Evolutionary conservation across 2,329 filamentous ascomycete species (phyloP).

Genomic region (Botrytis cinerea): DNA sequence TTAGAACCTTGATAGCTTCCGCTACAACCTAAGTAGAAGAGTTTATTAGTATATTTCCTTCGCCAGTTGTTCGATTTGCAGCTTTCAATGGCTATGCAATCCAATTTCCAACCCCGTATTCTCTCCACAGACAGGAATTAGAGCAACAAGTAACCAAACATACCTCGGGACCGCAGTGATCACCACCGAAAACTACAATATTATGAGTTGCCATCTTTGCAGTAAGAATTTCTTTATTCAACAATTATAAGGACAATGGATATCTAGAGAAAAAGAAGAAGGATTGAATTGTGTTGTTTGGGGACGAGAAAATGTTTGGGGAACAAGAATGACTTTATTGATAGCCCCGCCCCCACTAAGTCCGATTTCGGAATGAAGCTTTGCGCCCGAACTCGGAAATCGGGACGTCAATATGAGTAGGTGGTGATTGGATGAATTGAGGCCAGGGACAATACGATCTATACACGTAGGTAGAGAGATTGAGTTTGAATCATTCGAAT

Average conservation of each 20-base stretch:
- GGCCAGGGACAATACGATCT: neutral
- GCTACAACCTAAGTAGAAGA: constrained; percentile 65
- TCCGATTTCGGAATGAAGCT: constrained; percentile 16
- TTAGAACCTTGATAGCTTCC: constrained; percentile 85
- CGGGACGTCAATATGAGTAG: neutral
- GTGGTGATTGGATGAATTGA: neutral
- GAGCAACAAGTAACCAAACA: constrained; percentile 38
- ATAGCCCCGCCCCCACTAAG: constrained; percentile 13
- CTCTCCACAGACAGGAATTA: neutral
- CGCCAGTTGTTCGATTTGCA: neutral
- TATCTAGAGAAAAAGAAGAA: neutral
- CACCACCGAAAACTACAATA: constrained; percentile 79
- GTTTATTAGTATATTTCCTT: neutral
- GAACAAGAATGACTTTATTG: constrained; percentile 14
- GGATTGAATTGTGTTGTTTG: neutral
- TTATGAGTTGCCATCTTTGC: constrained; percentile 68
- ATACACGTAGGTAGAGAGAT: neutral
- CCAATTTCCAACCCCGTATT: neutral
- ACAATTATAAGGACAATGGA: neutral
- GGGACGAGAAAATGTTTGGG: neutral
- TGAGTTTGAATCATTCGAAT: neutral
- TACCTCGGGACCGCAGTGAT: constrained; percentile 86
- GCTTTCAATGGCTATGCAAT: neutral
- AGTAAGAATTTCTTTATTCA: neutral
- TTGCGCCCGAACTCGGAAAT: constrained; percentile 6